Evolutionary conservation across 495 filamentous ascomycete genomes (phyloP), one percentile per base, ranked within the genome.

Genomic region (Aspergillus sclerotioniger): DNA sequence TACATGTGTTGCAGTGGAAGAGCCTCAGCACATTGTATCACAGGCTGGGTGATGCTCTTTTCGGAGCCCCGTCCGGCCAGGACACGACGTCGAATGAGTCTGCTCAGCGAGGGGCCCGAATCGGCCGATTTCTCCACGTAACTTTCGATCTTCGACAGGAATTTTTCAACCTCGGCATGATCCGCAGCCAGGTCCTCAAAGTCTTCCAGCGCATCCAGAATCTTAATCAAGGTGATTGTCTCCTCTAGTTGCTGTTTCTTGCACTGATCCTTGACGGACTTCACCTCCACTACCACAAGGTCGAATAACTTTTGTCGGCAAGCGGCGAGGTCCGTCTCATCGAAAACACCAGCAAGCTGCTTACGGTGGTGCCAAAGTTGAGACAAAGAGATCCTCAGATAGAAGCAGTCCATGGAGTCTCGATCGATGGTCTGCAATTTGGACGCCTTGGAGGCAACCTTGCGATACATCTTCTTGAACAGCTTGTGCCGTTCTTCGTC

Each of bases 191-290:
- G 57, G 47, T 76, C 76, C 52, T 79, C 75, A 43, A 79, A 78
- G 47, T 77, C 76, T 53, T 78, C 75, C 21, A 79, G 58, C 2
- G 72, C 70, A 65, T 78, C 74, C 39, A 78, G 68, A 12, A 67
- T 76, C 59, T 76, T 77, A 54, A 76, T 76, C 13, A 78, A 61
- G 6, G 70, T 71, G 20, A 76, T 71, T 8, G 73, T 75, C 33
- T 72, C 72, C 55, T 75, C 73, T 35, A 75, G 32, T 49, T 75
- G 70, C 32, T 76, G 70, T 61, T 76, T 76, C 52, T 66, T 68
- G 69, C 69, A 77, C 33, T 72, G 71, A 48, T 73, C 69, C 59
- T 71, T 73, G 54, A 76, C 69, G 1, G 67, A 64, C 33, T 76
- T 73, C 60, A 79, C 63, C 25, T 76, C 74, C 8, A 62, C 64